These are phyloP conservation scores for Neurospora tetrasperma DNA, from an alignment of 495 filamentous ascomycete species.

Conservation along the genomic window DNA sequence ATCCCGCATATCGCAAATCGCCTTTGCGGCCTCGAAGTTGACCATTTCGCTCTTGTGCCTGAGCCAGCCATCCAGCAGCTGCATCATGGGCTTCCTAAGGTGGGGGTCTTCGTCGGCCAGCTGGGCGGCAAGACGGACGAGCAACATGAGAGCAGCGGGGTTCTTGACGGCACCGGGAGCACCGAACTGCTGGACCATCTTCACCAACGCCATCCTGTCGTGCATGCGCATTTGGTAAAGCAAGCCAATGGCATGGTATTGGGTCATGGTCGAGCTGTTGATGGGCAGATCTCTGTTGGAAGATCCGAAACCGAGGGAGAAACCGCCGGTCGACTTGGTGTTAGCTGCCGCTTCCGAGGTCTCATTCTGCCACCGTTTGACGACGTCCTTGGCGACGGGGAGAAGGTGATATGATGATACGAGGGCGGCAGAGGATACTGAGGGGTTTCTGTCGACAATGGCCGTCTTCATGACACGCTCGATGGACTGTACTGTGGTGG, in stretches of 20 bases:
- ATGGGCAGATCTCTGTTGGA: slow-evolving; percentile 60
- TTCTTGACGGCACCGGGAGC: slow-evolving; percentile 87
- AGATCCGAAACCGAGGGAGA: slow-evolving; percentile 78
- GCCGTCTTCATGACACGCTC: slow-evolving; percentile 98
- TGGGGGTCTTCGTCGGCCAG: slow-evolving; percentile 86
- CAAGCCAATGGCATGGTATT: slow-evolving; percentile 97
- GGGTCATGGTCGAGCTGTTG: slow-evolving; percentile 84
- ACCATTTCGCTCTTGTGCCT: slow-evolving; percentile 99
- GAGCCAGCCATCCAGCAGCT: slow-evolving; percentile 89
- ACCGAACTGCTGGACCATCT: slow-evolving; percentile 98
- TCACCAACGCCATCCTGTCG: slow-evolving; percentile 97
- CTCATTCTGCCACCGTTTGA: slow-evolving; percentile 96
- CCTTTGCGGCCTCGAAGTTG: slow-evolving; percentile 98
- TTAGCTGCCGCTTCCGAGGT: slow-evolving; percentile 93
- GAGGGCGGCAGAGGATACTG: slow-evolving; percentile 91
- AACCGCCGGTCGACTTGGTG: slow-evolving; percentile 76
- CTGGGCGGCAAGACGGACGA: slow-evolving; percentile 89
- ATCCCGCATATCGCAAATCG: slow-evolving; percentile 88
- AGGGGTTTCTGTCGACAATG: slow-evolving; percentile 98
- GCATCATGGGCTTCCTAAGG: slow-evolving; percentile 88
- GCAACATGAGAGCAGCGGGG: slow-evolving; percentile 80
- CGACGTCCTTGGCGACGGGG: slow-evolving; percentile 88
- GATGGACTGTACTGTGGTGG: slow-evolving; percentile 94
- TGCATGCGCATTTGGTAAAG: slow-evolving; percentile 96
- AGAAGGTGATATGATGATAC: slow-evolving; percentile 98